Evolutionary conservation across 768 basidiomycete species (phyloP).

Genomic region (Xerocomellus amylosporus): DNA sequence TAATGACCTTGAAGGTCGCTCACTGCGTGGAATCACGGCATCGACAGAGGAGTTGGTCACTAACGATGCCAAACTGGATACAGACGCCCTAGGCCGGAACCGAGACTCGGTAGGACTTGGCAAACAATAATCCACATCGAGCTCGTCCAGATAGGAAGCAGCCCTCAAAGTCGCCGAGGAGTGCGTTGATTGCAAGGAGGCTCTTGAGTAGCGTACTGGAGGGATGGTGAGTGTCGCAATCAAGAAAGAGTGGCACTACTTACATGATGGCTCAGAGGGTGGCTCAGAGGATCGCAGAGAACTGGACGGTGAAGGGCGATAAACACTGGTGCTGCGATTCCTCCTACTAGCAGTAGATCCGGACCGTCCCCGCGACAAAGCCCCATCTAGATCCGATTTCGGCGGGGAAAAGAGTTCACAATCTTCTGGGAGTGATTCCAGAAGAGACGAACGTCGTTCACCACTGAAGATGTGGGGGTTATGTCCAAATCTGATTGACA

Average conservation of each 20-base stretch:
- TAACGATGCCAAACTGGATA: constrained; percentile 54
- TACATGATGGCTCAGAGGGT: constrained; percentile 14
- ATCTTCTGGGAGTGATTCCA: constrained; percentile 55
- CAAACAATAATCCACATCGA: constrained; percentile 29
- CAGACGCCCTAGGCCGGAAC: constrained; percentile 37
- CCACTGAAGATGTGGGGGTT: constrained; percentile 20
- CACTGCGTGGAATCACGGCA: constrained; percentile 47
- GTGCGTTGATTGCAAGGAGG: constrained; percentile 33
- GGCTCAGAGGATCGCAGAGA: constrained; percentile 8
- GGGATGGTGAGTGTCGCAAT: background rate
- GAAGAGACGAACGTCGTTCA: constrained; percentile 21
- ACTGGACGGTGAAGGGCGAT: constrained; percentile 10
- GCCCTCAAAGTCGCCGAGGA: constrained; percentile 27
- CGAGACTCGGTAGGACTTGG: constrained; percentile 20
- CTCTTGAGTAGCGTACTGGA: constrained; percentile 23
- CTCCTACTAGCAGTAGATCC: constrained; percentile 11
- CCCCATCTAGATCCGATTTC: constrained; percentile 5
- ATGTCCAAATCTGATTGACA: constrained; percentile 26
- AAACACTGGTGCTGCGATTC: constrained; percentile 23
- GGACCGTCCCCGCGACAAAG: constrained; percentile 17
- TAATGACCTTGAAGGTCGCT: constrained; percentile 14
- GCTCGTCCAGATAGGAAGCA: constrained; percentile 29
- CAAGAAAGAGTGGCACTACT: background rate
- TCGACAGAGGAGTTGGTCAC: constrained; percentile 58
- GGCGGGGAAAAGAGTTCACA: constrained; percentile 35